phyloP scores from a whole-genome alignment of 1,284 basidiomycete genomes.

The Agroathelia rolfsii region DNA sequence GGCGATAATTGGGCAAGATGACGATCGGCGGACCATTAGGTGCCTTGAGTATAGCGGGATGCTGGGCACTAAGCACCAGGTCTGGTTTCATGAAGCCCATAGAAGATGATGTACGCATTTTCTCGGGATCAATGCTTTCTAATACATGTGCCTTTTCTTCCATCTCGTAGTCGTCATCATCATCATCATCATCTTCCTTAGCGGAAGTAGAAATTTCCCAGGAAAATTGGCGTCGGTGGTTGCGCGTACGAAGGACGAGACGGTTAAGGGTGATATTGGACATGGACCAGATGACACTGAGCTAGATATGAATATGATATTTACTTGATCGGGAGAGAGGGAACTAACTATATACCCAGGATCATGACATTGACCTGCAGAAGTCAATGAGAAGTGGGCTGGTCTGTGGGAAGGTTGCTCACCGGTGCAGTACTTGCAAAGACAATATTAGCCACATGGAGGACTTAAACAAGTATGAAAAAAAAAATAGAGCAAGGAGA shows the following conservation, averaged over 20 bases:
- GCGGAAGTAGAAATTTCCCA: too few species aligned
- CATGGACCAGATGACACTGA: conserved; percentile 30
- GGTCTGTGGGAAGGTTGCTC: conserved; percentile 7
- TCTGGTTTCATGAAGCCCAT: too few species aligned
- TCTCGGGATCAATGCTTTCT: too few species aligned
- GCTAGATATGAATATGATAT: neutral
- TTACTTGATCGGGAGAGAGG: neutral
- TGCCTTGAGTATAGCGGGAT: too few species aligned
- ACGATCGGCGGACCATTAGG: too few species aligned
- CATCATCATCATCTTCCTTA: too few species aligned
- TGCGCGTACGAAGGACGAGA: conserved; percentile 28
- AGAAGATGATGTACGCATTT: too few species aligned
- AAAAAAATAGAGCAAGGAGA: conserved; percentile 1
- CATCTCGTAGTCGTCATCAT: too few species aligned
- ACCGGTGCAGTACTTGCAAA: conserved; percentile 19
- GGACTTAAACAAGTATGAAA: conserved; percentile 10
- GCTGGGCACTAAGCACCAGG: too few species aligned
- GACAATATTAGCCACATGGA: conserved; percentile 22
- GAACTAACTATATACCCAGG: conserved; percentile 20
- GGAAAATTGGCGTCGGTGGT: conserved; percentile 19
- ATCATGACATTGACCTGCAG: conserved; percentile 18
- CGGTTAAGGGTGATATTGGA: conserved; percentile 26
- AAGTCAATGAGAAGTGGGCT: neutral
- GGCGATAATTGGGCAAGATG: too few species aligned
- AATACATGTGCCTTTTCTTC: too few species aligned